Percentiles rank a stretch among this genome's conserved stretches.
phyloP scores from a whole-genome alignment of 2,329 filamentous ascomycete genomes.

The Clarireedia paspali region DNA sequence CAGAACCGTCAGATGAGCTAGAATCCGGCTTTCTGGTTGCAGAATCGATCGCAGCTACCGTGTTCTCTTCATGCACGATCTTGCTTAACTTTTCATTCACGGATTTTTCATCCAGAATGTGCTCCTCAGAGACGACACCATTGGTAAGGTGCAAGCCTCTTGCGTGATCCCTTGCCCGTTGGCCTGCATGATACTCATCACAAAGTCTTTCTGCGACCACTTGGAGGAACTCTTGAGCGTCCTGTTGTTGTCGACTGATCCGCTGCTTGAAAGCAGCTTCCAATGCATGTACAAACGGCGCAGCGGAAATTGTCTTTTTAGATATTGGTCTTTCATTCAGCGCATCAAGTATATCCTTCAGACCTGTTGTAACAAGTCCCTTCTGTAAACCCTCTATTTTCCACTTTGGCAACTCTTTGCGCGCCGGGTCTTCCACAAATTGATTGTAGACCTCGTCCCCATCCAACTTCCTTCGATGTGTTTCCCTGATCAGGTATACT shows the following conservation, averaged over 20 bases:
- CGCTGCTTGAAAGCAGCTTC: slow-evolving; percentile 82
- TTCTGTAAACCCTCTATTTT: slow-evolving; percentile 64
- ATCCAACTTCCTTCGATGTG: slow-evolving; percentile 75
- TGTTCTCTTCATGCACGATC: slow-evolving; percentile 7
- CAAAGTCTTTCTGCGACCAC: slow-evolving; percentile 85
- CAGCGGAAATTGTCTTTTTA: slow-evolving; percentile 85
- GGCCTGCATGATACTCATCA: slow-evolving; percentile 87
- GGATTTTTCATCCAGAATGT: slow-evolving; percentile 6
- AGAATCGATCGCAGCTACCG: background rate
- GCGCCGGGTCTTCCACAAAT: slow-evolving; percentile 43
- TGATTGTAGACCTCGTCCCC: slow-evolving; percentile 66
- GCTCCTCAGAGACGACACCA: slow-evolving; percentile 1
- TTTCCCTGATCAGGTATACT: slow-evolving; percentile 85
- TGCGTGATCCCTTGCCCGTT: slow-evolving; percentile 59
- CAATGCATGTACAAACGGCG: slow-evolving; percentile 73
- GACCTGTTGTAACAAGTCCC: slow-evolving; percentile 73
- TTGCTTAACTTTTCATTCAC: slow-evolving; percentile 8
- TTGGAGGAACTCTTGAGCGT: slow-evolving; percentile 95
- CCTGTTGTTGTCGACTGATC: slow-evolving; percentile 91
- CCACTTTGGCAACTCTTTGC: slow-evolving; percentile 44
- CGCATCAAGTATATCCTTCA: slow-evolving; percentile 88
- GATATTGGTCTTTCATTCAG: slow-evolving; percentile 91
- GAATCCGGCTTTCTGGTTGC: background rate
- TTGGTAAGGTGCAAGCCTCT: slow-evolving; percentile 23
- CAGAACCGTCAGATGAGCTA: slow-evolving; percentile 1